Conservation (phyloP, 2,329 filamentous ascomycete species). For the Claviceps fusiformis region DNA sequence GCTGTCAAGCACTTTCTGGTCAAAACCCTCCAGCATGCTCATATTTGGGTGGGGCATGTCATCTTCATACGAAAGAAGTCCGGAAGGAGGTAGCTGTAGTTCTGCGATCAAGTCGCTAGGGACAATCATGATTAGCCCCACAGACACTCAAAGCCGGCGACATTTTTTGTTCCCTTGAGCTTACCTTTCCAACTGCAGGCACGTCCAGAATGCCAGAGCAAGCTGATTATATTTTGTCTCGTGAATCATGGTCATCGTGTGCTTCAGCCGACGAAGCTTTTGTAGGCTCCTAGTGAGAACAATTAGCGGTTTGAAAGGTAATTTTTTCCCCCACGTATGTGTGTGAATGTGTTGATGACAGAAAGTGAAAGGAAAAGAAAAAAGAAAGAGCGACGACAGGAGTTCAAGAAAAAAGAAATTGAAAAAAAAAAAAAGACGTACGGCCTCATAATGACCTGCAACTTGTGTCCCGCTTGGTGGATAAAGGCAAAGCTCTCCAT, state of each 20-base stretch:
- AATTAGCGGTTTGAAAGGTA: background rate
- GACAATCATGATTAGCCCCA: background rate
- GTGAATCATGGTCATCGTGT: slow-evolving; percentile 23
- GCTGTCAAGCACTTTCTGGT: slow-evolving; percentile 38
- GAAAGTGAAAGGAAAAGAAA: background rate
- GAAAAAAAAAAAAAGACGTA: slow-evolving; percentile 27
- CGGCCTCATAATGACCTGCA: slow-evolving; percentile 65
- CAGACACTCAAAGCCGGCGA: background rate
- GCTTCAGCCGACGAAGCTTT: slow-evolving; percentile 30
- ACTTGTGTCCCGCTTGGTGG: slow-evolving; percentile 38
- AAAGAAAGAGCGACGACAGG: background rate
- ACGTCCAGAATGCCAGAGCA: slow-evolving; percentile 81
- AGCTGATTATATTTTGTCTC: slow-evolving; percentile 44
- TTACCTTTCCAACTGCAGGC: slow-evolving; percentile 79
- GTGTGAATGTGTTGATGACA: background rate
- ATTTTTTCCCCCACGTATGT: background rate
- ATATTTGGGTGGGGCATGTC: slow-evolving; percentile 55
- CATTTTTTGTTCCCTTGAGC: slow-evolving; percentile 3
- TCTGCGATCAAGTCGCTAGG: slow-evolving; percentile 80
- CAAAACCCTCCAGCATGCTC: slow-evolving; percentile 27
- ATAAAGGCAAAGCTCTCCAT: slow-evolving; percentile 67
- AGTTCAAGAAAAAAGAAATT: background rate
- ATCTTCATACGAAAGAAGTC: slow-evolving; percentile 46
- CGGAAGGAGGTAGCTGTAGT: slow-evolving; percentile 49
- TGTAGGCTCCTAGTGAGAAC: slow-evolving; percentile 29